Evolutionary conservation across 2,329 filamentous ascomycete genomes (phyloP).

Genomic region (Sarocladium brachiariae): DNA sequence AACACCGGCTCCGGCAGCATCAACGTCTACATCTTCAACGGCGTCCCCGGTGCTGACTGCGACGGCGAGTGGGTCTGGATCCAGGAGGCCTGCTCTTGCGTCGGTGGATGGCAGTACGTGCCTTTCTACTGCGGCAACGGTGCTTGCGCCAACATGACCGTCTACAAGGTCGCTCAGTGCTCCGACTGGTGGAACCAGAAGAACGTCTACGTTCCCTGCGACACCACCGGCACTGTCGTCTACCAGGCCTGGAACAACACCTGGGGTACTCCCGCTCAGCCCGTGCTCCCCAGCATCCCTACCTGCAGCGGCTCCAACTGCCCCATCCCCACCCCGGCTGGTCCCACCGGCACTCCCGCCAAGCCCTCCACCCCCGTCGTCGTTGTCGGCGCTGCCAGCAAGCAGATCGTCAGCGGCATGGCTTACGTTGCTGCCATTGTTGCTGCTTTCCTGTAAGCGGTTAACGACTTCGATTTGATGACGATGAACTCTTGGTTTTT

Average conservation of each 20-base stretch:
- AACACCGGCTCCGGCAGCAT: constrained; percentile 3
- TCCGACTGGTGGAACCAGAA: constrained; percentile 12
- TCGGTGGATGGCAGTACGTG: constrained; percentile 16
- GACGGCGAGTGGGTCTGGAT: constrained; percentile 16
- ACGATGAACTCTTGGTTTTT: background rate
- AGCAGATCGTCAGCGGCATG: constrained; percentile 17
- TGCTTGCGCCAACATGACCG: constrained; percentile 15
- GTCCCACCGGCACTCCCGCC: constrained; percentile 9
- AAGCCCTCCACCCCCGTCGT: constrained; percentile 9
- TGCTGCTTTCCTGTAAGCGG: constrained; percentile 15
- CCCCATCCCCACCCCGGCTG: constrained; percentile 7
- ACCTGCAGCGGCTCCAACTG: background rate
- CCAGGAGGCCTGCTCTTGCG: constrained; percentile 15
- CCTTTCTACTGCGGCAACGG: constrained; percentile 15
- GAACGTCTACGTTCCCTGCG: constrained; percentile 15
- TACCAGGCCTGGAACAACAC: constrained; percentile 17
- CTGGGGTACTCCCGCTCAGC: background rate
- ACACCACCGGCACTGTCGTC: constrained; percentile 8
- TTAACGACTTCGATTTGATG: background rate
- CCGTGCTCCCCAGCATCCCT: background rate
- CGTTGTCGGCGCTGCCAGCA: constrained; percentile 15
- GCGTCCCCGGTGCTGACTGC: constrained; percentile 16
- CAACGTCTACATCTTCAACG: constrained; percentile 16
- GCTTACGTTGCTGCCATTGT: constrained; percentile 15
- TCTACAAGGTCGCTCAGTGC: constrained; percentile 19